Base-by-base conservation (phyloP, 2,329 filamentous ascomycete genomes). In the Fusarium austroafricanum region DNA sequence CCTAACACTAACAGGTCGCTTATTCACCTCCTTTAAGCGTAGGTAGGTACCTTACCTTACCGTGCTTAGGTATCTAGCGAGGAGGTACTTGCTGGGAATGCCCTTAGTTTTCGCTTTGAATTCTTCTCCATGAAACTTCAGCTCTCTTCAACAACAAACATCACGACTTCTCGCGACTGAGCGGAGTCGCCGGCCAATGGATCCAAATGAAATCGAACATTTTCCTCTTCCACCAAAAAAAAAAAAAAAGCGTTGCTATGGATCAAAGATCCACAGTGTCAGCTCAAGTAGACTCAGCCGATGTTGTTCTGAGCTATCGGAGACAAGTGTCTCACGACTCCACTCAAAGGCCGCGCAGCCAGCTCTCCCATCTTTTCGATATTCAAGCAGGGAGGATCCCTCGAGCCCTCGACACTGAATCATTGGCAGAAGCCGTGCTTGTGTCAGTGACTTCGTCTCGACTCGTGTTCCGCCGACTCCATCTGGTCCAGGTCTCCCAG, bases 241-340 rank as follows among this genome's bases (percentile, higher is more conserved):
- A n/a, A n/a, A n/a, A 53, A 46, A 42, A 49, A 42, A 51, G 64
- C 51, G 53, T 59, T 74, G 71, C 68, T 59, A 49, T 45, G 66
- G 70, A 55, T 47, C 40, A 42, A 39, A 42, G 39, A 23, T 51
- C 55, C 57, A 60, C 58, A 45, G 60, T 66, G 23, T 61, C 69
- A 68, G 46, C 49, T 47, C 49, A 46, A 50, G 18, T 37, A 58
- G 26, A 69, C 46, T 42, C 33, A 58, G 51, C 45, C 57, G 37
- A 55, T 47, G 61, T 43, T 62, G 29, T 70, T 63, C 66, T 70
- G 42, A 62, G 40, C 52, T 61, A 65, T 68, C 54, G 52, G 56
- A 68, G 62, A 73, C 70, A 71, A 71, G 37, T 71, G 71, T 73
- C 70, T 73, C 66, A 73, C 49, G 51, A 56, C 66, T 70, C 63